These are phyloP conservation scores for Aspergillus aculeatus DNA, from an alignment of 2,329 filamentous ascomycete genomes.

Conservation along the genomic window DNA sequence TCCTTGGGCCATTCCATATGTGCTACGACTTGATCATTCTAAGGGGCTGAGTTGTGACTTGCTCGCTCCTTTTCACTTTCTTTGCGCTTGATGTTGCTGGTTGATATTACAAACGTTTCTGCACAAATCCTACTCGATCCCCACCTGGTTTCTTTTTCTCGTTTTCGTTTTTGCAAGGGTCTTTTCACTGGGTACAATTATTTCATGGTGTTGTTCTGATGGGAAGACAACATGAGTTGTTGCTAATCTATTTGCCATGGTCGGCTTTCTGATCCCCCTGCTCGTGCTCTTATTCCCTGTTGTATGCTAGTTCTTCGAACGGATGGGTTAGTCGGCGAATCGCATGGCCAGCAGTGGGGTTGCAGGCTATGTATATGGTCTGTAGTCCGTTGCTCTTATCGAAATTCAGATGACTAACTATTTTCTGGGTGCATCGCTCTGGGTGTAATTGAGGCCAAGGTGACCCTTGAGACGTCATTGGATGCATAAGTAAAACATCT, in stretches of 20 bases:
- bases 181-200: constrained; percentile 10
- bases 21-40: constrained; percentile 29
- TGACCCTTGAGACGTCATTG: too few species aligned
- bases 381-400: constrained; percentile 8
- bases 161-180: constrained; percentile 6
- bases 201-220: constrained; percentile 7
- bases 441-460: too few species aligned
- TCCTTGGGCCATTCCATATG: constrained; percentile 19
- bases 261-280: constrained; percentile 19
- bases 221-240: neutral
- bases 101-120: neutral
- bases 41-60: constrained; percentile 21
- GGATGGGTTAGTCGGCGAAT: constrained; percentile 30
- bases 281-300: constrained; percentile 18
- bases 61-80: constrained; percentile 13
- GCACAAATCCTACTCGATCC: constrained; percentile 9
- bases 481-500: too few species aligned
- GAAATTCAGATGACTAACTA: neutral
- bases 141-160: constrained; percentile 9
- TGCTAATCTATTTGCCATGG: constrained; percentile 11
- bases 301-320: constrained; percentile 27
- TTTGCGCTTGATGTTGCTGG: constrained; percentile 9
- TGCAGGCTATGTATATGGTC: constrained; percentile 22
- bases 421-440: too few species aligned
- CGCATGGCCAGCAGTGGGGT: constrained; percentile 28